phyloP scores from a whole-genome alignment of 495 filamentous ascomycete genomes.

The Penicillium lividum region DNA sequence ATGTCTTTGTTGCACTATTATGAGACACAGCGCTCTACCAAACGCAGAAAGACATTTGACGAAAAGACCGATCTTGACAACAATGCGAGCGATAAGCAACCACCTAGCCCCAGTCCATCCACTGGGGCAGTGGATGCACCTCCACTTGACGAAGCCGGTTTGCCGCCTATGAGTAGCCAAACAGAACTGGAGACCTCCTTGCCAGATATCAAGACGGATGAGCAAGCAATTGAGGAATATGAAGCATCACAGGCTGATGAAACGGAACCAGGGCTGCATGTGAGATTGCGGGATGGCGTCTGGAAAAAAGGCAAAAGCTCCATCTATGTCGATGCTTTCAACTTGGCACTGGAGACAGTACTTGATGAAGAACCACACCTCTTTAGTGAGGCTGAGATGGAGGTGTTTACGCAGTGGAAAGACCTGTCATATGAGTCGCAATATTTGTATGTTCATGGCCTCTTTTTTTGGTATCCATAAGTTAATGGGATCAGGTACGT shows the following conservation, averaged over 20 bases:
- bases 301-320: conserved; percentile 73
- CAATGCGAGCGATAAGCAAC: conserved; percentile 9
- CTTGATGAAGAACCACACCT: conserved; percentile 86
- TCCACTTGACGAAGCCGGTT: conserved; percentile 39
- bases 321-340: conserved; percentile 97
- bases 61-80: conserved; percentile 7
- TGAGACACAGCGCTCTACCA: conserved; percentile 40
- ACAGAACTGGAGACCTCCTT: conserved; percentile 81
- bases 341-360: conserved; percentile 87
- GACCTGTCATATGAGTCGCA: conserved; percentile 80
- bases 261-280: conserved; percentile 38
- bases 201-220: conserved; percentile 64
- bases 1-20: conserved; percentile 50
- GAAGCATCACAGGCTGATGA: conserved; percentile 56
- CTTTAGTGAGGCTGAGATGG: conserved; percentile 77
- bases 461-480: neutral
- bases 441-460: conserved; percentile 66
- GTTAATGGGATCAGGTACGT: conserved; percentile 64
- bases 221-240: conserved; percentile 79
- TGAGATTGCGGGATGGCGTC: conserved; percentile 53
- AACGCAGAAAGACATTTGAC: conserved; percentile 34
- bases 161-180: conserved; percentile 35
- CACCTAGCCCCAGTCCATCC: conserved; percentile 24
- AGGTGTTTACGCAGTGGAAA: conserved; percentile 77
- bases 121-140: conserved; percentile 11